Evolutionary conservation across 2,329 filamentous ascomycete species (phyloP).

Genomic region (Cadophora sp.): DNA sequence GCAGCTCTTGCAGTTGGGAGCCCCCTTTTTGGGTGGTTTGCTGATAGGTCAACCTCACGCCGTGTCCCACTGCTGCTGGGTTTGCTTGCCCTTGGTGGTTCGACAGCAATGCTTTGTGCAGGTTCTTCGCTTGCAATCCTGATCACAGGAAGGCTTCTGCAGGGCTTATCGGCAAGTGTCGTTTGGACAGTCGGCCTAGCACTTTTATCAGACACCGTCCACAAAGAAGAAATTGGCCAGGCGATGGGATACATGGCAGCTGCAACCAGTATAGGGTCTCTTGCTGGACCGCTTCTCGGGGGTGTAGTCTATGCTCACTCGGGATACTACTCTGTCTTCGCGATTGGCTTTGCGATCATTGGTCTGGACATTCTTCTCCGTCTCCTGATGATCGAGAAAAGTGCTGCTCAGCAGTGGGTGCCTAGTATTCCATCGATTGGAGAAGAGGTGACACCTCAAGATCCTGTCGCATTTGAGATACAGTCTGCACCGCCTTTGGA

Average conservation of each 20-base stretch:
- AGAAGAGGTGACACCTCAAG: neutral
- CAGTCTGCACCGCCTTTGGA: conserved; percentile 11
- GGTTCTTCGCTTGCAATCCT: conserved; percentile 66
- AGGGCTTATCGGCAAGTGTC: conserved; percentile 72
- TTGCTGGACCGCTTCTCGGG: conserved; percentile 71
- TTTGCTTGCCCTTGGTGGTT: conserved; percentile 52
- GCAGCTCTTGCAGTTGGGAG: conserved; percentile 66
- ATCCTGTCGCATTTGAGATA: conserved; percentile 18
- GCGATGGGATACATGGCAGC: conserved; percentile 39
- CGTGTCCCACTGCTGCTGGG: conserved; percentile 68
- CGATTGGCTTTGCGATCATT: conserved; percentile 62
- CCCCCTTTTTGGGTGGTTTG: conserved; percentile 55
- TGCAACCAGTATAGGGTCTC: conserved; percentile 63
- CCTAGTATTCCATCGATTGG: neutral
- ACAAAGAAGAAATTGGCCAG: conserved; percentile 42
- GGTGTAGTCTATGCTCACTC: conserved; percentile 68
- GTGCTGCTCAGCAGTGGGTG: conserved; percentile 56
- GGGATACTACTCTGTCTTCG: conserved; percentile 67
- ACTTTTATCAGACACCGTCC: conserved; percentile 72
- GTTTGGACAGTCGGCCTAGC: conserved; percentile 79
- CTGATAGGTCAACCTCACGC: conserved; percentile 67
- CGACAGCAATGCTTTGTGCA: conserved; percentile 71
- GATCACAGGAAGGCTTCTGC: conserved; percentile 67
- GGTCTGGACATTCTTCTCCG: conserved; percentile 60
- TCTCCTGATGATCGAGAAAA: conserved; percentile 62